Percentiles rank a stretch among this genome's conserved stretches.
Evolutionary conservation across 441 rosid species (phyloP).

Genomic region (Flueggea neowawraea): DNA sequence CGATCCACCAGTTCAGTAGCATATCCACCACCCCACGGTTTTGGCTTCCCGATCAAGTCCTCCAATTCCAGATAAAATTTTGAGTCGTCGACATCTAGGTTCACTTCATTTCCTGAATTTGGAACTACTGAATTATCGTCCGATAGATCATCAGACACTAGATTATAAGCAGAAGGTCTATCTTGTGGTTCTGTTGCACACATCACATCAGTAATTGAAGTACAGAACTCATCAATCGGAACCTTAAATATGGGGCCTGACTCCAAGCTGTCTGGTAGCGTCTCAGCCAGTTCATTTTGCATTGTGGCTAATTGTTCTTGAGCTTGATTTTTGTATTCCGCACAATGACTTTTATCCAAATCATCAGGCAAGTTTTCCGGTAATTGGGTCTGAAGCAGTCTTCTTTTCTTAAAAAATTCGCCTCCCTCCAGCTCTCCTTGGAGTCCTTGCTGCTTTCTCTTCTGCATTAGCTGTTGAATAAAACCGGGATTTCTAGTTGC

Average conservation of each 20-base stretch:
- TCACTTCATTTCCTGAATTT: constrained; percentile 23
- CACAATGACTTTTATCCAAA: constrained; percentile 5
- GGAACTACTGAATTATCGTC: constrained; percentile 23
- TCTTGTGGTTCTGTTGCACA: constrained; percentile 11
- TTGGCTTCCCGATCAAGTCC: constrained; percentile 39
- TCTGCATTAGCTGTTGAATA: constrained; percentile 37
- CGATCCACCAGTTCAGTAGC: constrained; percentile 30
- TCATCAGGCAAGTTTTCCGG: constrained; percentile 17
- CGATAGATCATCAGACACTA: constrained; percentile 34
- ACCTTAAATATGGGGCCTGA: constrained; percentile 8
- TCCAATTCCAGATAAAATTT: constrained; percentile 55
- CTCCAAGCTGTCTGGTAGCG: constrained; percentile 14
- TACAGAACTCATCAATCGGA: constrained; percentile 16
- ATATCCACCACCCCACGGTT: constrained; percentile 31
- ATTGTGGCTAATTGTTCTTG: constrained; percentile 26
- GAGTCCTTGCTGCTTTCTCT: constrained; percentile 39
- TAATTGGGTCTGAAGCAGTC: constrained; percentile 32
- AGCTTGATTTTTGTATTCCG: constrained; percentile 21
- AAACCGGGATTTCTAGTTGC: constrained; percentile 34
- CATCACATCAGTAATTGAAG: constrained; percentile 10
- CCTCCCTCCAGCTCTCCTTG: constrained; percentile 32
- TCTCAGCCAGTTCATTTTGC: constrained; percentile 28
- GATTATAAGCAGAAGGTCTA: constrained; percentile 19
- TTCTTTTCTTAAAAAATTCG: constrained; percentile 35
- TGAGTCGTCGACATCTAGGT: constrained; percentile 29